These are phyloP conservation scores for Apiotrichum siamense DNA, from an alignment of 1,284 basidiomycete genomes.

Conservation along the genomic window DNA sequence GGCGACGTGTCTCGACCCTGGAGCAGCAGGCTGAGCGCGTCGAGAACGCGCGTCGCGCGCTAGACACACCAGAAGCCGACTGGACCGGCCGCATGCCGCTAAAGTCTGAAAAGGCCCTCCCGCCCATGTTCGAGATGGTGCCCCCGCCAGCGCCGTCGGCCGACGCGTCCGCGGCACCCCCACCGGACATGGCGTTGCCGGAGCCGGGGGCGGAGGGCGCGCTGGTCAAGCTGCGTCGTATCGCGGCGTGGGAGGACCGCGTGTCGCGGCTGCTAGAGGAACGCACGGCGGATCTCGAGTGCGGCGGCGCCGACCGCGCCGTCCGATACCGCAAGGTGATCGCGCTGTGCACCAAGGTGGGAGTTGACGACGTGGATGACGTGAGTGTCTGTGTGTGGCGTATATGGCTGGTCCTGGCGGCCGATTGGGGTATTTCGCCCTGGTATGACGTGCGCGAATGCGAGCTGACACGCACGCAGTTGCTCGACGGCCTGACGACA, in stretches of 20 bases:
- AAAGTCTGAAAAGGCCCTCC: slow-evolving; percentile 51
- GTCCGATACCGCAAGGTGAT: slow-evolving; percentile 87
- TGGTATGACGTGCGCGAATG: too few species aligned
- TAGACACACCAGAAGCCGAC: slow-evolving; percentile 52
- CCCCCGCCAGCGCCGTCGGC: too few species aligned
- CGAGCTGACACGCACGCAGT: slow-evolving; percentile 52
- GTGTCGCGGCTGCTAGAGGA: slow-evolving; percentile 67
- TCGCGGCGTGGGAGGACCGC: slow-evolving; percentile 74
- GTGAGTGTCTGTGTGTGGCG: slow-evolving; percentile 52
- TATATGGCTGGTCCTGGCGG: not conserved
- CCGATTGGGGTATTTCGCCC: too few species aligned
- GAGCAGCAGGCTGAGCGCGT: slow-evolving; percentile 71
- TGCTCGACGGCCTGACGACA: slow-evolving; percentile 78
- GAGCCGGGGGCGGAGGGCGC: slow-evolving; percentile 49
- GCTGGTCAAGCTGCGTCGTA: slow-evolving; percentile 63
- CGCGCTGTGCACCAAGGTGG: slow-evolving; percentile 77
- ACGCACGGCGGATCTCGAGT: slow-evolving; percentile 64
- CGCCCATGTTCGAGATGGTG: slow-evolving; percentile 17
- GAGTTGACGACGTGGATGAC: slow-evolving; percentile 80
- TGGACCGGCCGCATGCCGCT: slow-evolving; percentile 74
- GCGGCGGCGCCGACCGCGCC: slow-evolving; percentile 75
- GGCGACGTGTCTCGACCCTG: slow-evolving; percentile 62
- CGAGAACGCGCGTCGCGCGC: slow-evolving; percentile 70
- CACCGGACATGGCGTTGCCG: slow-evolving; percentile 51
- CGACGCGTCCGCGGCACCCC: slow-evolving; percentile 49